Evolutionary conservation across 371 early-diverging fungal genomes (phyloP), one percentile per base, ranked within the genome.

Genomic region (Syncephalastrum sp.): DNA sequence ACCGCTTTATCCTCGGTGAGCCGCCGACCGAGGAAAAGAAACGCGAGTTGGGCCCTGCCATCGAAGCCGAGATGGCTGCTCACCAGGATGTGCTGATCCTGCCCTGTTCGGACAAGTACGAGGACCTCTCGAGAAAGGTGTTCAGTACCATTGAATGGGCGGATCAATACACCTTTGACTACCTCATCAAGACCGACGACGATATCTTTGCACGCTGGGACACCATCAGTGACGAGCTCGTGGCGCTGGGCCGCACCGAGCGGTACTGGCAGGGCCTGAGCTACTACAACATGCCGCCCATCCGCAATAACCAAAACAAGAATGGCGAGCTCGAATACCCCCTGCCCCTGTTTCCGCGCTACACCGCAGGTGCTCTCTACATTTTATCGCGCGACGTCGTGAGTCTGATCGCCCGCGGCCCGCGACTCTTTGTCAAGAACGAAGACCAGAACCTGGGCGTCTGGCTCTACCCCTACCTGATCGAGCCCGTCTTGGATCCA

Each of bases 151-250:
- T 84, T 13, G 70, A 70, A 47, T 84, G 82, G 83, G 69, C 80
- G 2, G 60, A 60, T 23, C 59, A 67, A 12, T 63, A 69, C 52
- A 47, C 72, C 14, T 82, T 77, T 56, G 79, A 84, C 47, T 84
- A 79, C 29, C 50, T 86, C 10, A 61, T 83, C 60, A 86, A 86
- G 54, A 82, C 86, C 3, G 77, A 83, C 12, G 84, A 86, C 41
- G 81, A 86, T 59, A 74, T 84, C 16, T 86, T 84, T 70, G 77
- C 81, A 3, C 72, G 84, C n/a, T 83, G 78, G 79, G 84, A 86
- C 59, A 58, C 61, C 3, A 59, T 86, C 6, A 71, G 73, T 10
- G 61, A 67, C 4, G 87, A 86, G 56, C 56, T 86, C 25, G 62
- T 71, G 33, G 65, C 69, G 4, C 65, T 80, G 15, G 87, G 85